Evolutionary conservation across 1,139 yeast genomes (phyloP).

Genomic region (Suhomyces atakaporum): DNA sequence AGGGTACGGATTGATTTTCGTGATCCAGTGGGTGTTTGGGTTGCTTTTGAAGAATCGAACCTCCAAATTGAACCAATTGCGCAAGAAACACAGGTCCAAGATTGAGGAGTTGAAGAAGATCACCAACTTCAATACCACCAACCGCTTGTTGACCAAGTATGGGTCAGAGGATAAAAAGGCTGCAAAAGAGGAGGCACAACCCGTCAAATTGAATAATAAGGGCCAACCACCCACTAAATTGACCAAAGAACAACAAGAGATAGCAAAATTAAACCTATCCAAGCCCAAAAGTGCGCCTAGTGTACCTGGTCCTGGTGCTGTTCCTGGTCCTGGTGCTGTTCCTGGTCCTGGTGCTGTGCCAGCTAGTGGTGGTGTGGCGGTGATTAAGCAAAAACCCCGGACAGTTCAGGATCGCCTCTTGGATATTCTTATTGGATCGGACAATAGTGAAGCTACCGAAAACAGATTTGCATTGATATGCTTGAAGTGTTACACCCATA

Average conservation of each 20-base stretch:
- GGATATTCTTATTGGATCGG: conserved; percentile 68
- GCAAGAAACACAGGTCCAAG: conserved; percentile 57
- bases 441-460: conserved; percentile 62
- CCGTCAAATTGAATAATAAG: too few relatives aligned
- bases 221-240: conserved; percentile 2
- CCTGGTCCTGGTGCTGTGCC: too few relatives aligned
- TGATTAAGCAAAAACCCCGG: conserved; percentile 11
- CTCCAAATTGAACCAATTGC: conserved; percentile 30
- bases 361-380: conserved; percentile 1
- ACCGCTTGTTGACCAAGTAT: conserved; percentile 67
- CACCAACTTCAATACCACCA: conserved; percentile 78
- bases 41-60: conserved; percentile 26
- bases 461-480: conserved; percentile 77
- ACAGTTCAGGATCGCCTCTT: conserved; percentile 47
- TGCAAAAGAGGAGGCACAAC: not conserved
- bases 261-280: conserved; percentile 8
- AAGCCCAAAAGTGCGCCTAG: conserved; percentile 1
- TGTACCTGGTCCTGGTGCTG: too few relatives aligned
- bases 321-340: too few relatives aligned
- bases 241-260: conserved; percentile 7
- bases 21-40: conserved; percentile 26
- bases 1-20: conserved; percentile 22
- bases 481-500: conserved; percentile 61
- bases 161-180: conserved; percentile 45
- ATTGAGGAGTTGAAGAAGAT: conserved; percentile 74